These are phyloP conservation scores for Pachyrhizus erosus DNA, from an alignment of 306 rosid species.

Conservation along the genomic window DNA sequence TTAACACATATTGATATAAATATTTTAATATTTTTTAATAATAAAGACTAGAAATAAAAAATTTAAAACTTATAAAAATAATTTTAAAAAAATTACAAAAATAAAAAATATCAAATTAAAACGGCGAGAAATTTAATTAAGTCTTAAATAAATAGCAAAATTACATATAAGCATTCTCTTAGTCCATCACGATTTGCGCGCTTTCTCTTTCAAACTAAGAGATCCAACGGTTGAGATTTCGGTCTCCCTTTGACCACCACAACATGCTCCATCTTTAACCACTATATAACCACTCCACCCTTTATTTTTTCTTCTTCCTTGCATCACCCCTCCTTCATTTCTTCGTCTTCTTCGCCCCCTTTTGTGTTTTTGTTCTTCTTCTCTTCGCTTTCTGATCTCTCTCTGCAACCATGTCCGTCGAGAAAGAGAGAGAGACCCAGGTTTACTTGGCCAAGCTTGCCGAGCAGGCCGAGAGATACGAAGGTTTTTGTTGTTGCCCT, in stretches of 20 bases:
- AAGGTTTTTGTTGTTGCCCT: conserved; percentile 46
- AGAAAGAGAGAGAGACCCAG: conserved; percentile 94
- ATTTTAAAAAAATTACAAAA: too few relatives aligned
- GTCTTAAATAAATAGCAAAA: not conserved
- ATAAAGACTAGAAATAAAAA: too few relatives aligned
- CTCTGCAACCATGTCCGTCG: conserved; percentile 72
- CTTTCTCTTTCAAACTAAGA: conserved; percentile 49
- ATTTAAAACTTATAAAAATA: too few relatives aligned
- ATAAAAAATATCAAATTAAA: too few relatives aligned
- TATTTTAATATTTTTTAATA: too few relatives aligned
- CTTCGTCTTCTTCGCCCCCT: not conserved
- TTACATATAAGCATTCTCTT: not conserved
- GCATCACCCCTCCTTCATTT: conserved; percentile 32
- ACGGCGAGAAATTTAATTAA: too few relatives aligned
- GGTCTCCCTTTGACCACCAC: conserved; percentile 52
- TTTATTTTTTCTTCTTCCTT: conserved; percentile 41
- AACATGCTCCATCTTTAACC: conserved; percentile 59
- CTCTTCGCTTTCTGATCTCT: conserved; percentile 46
- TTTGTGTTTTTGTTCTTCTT: not conserved
- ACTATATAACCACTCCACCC: conserved; percentile 49
- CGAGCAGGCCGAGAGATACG: conserved; percentile 97
- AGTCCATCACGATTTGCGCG: conserved; percentile 66
- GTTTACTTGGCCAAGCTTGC: conserved; percentile 96
- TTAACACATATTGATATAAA: too few relatives aligned
- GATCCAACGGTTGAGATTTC: conserved; percentile 67